These are phyloP conservation scores for Euphorbia schlechtendalii DNA, from an alignment of 441 rosid species.

Conservation along the genomic window DNA sequence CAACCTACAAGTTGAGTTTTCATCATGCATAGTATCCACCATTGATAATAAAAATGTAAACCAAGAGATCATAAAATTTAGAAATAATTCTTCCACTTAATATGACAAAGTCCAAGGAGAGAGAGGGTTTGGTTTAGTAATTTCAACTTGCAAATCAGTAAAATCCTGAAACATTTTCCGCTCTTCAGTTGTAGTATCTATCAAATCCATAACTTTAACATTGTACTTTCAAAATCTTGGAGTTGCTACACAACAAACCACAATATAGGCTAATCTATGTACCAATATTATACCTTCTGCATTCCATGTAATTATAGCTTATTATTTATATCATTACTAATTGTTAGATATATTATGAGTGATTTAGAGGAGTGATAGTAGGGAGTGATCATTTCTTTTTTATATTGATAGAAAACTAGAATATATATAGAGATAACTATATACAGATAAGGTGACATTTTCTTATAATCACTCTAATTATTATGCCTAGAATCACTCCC, in stretches of 20 bases:
- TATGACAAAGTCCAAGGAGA: conserved; percentile 76
- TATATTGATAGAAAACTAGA: too few relatives aligned
- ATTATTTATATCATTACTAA: too few relatives aligned
- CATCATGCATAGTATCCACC: not conserved
- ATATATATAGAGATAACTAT: too few relatives aligned
- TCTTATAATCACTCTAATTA: too few relatives aligned
- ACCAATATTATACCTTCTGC: conserved; percentile 53
- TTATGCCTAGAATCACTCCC: too few relatives aligned
- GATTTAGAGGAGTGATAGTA: too few relatives aligned
- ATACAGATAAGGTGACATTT: too few relatives aligned
- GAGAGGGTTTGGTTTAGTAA: conserved; percentile 75
- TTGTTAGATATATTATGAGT: too few relatives aligned
- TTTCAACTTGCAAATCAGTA: conserved; percentile 85
- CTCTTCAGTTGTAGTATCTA: conserved; percentile 95
- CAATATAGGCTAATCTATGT: not conserved
- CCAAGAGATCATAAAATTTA: not conserved
- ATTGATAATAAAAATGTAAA: not conserved
- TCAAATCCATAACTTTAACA: conserved; percentile 93
- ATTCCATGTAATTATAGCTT: conserved; percentile 51
- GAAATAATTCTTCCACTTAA: conserved; percentile 38
- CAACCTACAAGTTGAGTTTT: conserved; percentile 49
- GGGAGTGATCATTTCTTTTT: too few relatives aligned
- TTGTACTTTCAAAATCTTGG: conserved; percentile 85
- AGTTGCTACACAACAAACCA: conserved; percentile 38
- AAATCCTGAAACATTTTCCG: conserved; percentile 91